Evolutionary conservation across 305 asterid species (phyloP).

Genomic region (Stenogyne calaminthoides): DNA sequence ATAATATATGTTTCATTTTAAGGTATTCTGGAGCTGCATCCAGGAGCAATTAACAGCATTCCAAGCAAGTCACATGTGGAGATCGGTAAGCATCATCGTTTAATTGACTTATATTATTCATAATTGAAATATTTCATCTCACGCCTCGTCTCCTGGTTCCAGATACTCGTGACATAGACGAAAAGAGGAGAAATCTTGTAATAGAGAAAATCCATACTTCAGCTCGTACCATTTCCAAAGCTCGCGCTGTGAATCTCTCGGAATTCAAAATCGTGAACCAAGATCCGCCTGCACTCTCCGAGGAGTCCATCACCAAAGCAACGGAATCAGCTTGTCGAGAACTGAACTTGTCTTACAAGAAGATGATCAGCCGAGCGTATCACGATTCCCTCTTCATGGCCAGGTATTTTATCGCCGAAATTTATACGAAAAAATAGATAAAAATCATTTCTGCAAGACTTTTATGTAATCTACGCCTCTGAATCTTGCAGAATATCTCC

Average conservation of each 20-base stretch:
- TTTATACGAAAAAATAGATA: too few relatives aligned
- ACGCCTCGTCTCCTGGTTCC: constrained; percentile 18
- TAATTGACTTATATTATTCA: not conserved
- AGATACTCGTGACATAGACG: constrained; percentile 95
- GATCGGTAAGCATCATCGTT: constrained; percentile 55
- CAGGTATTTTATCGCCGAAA: constrained; percentile 42
- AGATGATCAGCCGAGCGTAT: constrained; percentile 96
- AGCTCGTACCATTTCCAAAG: constrained; percentile 56
- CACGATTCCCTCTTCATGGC: constrained; percentile 98
- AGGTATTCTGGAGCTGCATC: constrained; percentile 95
- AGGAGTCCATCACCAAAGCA: constrained; percentile 60
- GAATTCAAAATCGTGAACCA: constrained; percentile 82
- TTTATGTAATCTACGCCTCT: not conserved
- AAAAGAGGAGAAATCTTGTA: constrained; percentile 67
- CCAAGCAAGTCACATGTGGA: constrained; percentile 93
- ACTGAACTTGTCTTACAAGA: constrained; percentile 73
- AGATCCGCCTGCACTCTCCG: constrained; percentile 92
- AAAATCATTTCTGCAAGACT: not conserved
- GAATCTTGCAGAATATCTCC: constrained; percentile 70
- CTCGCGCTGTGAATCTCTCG: constrained; percentile 64
- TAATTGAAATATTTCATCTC: not conserved
- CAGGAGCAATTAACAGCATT: constrained; percentile 97
- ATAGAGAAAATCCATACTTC: constrained; percentile 68
- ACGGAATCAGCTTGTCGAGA: constrained; percentile 74
- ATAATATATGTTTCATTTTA: not conserved